Evolutionary conservation across 2,329 filamentous ascomycete genomes (phyloP), one percentile per base, ranked within the genome.

Genomic region (Hymenoscyphus infarciens): DNA sequence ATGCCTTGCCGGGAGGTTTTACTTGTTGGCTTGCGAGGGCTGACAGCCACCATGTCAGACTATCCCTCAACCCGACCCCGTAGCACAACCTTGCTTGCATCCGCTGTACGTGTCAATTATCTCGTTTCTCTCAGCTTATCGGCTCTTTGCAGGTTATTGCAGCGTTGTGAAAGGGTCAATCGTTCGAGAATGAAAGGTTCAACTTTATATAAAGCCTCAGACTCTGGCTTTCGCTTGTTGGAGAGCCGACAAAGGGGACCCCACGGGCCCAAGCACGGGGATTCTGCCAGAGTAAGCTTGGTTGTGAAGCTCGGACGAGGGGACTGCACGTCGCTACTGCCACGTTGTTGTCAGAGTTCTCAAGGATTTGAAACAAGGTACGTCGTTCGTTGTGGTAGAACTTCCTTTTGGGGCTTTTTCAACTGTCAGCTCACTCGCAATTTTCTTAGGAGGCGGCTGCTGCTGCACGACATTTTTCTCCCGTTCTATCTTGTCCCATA

Each of bases 11-110:
- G 10, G 42, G n/a, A 49, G 42, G n/a, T 49, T 49, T 11, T 10
- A 22, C n/a, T 25, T 49, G 42, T 10, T 25, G 42, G 42, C 19
- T 49, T 49, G 42, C 19, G 7, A 22, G 19, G 19, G 19, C 19
- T 49, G 42, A 49, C 39, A 49, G 19, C n/a, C 42, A 49, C 42
- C 42, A 49, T 49, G 42, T 49, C n/a, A 49, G 42, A 49, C 19
- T 49, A 49, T 49, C 39, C 39, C n/a, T 10, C 16, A 5, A 45
- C 39, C 39, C 42, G 42, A 25, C n/a, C n/a, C 8, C 39, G 39
- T 42, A 4, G 16, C n/a, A 49, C 42, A 49, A 22, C n/a, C 42
- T 49, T 49, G 42, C n/a, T 22, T 49, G 42, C 42, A 49, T 22
- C 19, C 19, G 11, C 42, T 49, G 10, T 49, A 49, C 19, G 42